Evolutionary conservation across 345 rosid species (phyloP), one percentile per base, ranked within the genome.

Genomic region (Turritis glabra): DNA sequence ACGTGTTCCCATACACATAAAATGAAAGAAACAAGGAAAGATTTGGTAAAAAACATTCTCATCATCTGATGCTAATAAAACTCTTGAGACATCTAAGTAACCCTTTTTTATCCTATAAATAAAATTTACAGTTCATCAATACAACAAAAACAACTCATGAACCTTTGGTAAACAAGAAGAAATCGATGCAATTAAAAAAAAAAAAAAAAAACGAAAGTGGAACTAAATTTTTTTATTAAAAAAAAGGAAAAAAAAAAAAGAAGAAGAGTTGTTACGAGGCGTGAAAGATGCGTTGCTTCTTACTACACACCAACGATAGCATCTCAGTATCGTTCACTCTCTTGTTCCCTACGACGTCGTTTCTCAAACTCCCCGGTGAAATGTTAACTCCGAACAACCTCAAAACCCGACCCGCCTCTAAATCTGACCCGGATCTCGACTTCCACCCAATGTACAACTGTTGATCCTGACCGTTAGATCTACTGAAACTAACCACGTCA

Each of bases 301-400:
- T 95, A 72, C 76, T 80, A 75, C 85, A 89, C 66, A 82, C 87
- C 38, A 85, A 48, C 29, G 87, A 77, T 67, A 84, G 58, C 72
- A 86, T 65, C 64, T 87, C 96, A 83, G 74, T 79, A 74, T 85
- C 87, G 51, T 82, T 85, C 18, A 68, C 59, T 71, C 95, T 86
- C 84, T 91, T 95, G n/a, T 82, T 84, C 18, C 72, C 79, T 4
- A 66, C 76, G 73, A 29, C 74, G 56, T 59, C 75, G 74, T 60
- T 60, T 46, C 46, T 68, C 1, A 40, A 77, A 57, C 40, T 46
- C 44, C 1, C 80, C 68, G 69, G 43, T 65, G 87, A 86, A 18
- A 96, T 95, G 75, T 95, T 85, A 48, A 94, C 98, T 12, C 97
- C 98, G 38, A 94, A 95, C 50, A 95, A 57, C 73, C 94, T 77